Base-by-base conservation (phyloP, 257 asterid species). In the Solanum neorickii region DNA sequence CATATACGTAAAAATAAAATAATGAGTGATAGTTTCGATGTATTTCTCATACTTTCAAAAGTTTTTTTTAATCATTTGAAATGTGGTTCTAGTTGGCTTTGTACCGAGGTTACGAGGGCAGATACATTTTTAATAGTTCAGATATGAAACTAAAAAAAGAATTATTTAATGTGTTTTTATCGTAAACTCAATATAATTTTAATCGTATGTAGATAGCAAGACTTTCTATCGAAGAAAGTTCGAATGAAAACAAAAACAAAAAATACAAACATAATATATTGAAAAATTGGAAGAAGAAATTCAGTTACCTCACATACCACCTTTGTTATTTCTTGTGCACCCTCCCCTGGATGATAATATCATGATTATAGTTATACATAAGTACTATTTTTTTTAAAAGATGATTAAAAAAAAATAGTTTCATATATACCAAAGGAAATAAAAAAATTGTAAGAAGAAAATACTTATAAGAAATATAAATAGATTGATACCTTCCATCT, bases 161-260 rank as follows among this genome's bases (percentile, higher is more conserved):
- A 16, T 52, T 2, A 0, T 52, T 52, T 52, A 18, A 1, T 52
- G 0, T 52, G 0, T 52, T 7, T 52, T 18, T 52, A 52, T 23
- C 9, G 2, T 18, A 6, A 52, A 52, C 10, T 52, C 10, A 52
- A 7, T 16, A 52, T 3, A 52, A 52, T 52, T 52, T 52, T 52
- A 52, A 52, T 0, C n/a, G 3, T 52, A 3, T 18, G 7, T 52
- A 52, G 1, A 18, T 52, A 1, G 11, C 0, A 18, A 18, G 4
- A 52, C 9, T 52, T 52, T 52, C 0, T 52, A 1, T 16, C 10
- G n/a, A 52, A 52, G 10, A 7, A 52, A 52, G 4, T 52, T 52
- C 23, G 2, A 4, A 68, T 25, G 20, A 25, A 49, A 0, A 0
- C 2, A 12, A 4, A 5, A 15, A 47, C 1, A 49, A 16, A 52